Conservation (phyloP, 2,329 filamentous ascomycete genomes). For the Coleophoma crateriformis region DNA sequence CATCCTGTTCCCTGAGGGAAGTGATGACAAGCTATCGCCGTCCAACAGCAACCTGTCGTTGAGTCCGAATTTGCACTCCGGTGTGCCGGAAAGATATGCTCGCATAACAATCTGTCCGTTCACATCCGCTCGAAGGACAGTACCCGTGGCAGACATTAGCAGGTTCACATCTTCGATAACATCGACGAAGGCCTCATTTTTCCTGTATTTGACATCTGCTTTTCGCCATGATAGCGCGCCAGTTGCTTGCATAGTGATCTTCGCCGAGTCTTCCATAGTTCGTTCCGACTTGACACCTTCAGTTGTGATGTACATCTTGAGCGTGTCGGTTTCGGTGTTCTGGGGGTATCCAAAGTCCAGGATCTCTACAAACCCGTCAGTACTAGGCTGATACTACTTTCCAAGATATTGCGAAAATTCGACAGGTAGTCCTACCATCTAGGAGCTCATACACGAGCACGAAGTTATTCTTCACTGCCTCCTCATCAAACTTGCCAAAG, state of each 20-base stretch:
- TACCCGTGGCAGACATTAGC: conserved; percentile 96
- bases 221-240: conserved; percentile 95
- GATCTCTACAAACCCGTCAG: conserved; percentile 60
- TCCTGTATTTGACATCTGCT: conserved; percentile 96
- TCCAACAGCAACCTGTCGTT: conserved; percentile 95
- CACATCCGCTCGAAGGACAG: conserved; percentile 90
- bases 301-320: conserved; percentile 99
- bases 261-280: conserved; percentile 84
- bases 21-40: conserved; percentile 57
- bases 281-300: conserved; percentile 94
- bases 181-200: conserved; percentile 98
- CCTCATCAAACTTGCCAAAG: conserved; percentile 98
- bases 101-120: conserved; percentile 98
- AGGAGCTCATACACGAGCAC: conserved; percentile 96
- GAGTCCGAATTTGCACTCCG: conserved; percentile 97
- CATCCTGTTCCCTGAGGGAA: conserved; percentile 70
- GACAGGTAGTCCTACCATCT: conserved; percentile 56
- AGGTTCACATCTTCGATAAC: conserved; percentile 99
- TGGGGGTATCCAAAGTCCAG: conserved; percentile 98
- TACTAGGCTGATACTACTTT: not conserved
- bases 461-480: conserved; percentile 99
- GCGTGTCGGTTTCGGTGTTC: conserved; percentile 95
- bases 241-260: conserved; percentile 99
- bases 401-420: too few relatives aligned
- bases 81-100: conserved; percentile 91